Conservation (phyloP, 257 asterid species). For the Solanum verrucosum region DNA sequence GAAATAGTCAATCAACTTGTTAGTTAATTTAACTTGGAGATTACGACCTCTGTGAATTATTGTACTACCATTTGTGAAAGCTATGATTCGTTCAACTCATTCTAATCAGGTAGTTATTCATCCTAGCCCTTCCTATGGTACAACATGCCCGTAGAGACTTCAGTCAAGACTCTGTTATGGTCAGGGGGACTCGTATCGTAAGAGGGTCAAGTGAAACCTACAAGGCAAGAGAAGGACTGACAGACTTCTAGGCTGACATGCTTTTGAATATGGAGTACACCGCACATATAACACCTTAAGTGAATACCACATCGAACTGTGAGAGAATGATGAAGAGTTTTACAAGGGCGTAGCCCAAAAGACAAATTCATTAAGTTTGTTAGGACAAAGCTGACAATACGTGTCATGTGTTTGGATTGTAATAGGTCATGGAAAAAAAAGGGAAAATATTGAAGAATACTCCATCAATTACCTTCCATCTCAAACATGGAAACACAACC, state of each 20-base stretch:
- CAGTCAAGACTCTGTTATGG: not conserved
- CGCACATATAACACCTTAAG: not conserved
- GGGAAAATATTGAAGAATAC: not conserved
- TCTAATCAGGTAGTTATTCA: not conserved
- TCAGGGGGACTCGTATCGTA: not conserved
- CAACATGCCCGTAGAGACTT: not conserved
- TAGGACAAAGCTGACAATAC: not conserved
- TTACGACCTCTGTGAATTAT: not conserved
- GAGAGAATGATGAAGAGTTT: not conserved
- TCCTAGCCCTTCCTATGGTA: not conserved
- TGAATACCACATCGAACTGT: not conserved
- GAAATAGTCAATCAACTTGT: not conserved
- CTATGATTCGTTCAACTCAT: not conserved
- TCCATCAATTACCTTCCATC: not conserved
- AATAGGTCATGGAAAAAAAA: not conserved
- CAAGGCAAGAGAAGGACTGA: not conserved
- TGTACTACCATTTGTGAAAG: not conserved
- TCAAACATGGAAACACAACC: not conserved
- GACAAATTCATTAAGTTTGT: not conserved
- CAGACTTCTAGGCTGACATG: not conserved
- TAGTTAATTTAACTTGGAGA: not conserved
- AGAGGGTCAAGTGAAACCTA: not conserved
- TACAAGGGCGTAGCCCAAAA: not conserved
- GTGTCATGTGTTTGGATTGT: not conserved
- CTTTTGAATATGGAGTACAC: not conserved